These are phyloP conservation scores for Helianthus tuberosus DNA, from an alignment of 129 eudicot genomes.

Conservation along the genomic window DNA sequence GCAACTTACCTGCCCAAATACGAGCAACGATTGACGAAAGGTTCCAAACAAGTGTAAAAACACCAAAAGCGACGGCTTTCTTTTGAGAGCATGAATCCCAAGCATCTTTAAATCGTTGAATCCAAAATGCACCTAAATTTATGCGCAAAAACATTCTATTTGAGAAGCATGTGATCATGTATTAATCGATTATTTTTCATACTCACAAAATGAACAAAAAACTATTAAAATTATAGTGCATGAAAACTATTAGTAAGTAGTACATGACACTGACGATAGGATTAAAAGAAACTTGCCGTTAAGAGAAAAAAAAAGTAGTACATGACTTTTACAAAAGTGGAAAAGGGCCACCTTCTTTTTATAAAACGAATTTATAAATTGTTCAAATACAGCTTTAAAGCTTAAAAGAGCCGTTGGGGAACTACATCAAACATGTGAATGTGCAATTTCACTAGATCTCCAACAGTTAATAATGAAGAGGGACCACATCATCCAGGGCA, in stretches of 20 bases:
- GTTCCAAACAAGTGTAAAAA: slow-evolving; percentile 77
- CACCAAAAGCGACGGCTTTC: slow-evolving; percentile 69
- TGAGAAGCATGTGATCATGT: background rate
- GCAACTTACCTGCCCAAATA: slow-evolving; percentile 75
- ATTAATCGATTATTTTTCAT: background rate
- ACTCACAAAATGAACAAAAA: background rate
- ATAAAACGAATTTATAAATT: background rate
- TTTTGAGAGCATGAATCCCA: slow-evolving; percentile 88
- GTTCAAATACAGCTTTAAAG: slow-evolving; percentile 10
- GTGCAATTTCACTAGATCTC: slow-evolving; percentile 31
- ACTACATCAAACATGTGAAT: slow-evolving; percentile 21
- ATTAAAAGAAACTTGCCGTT: too few relatives aligned
- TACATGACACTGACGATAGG: too few relatives aligned
- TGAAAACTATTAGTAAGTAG: background rate
- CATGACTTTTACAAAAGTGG: slow-evolving; percentile 17
- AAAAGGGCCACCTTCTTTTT: background rate
- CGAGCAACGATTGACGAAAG: slow-evolving; percentile 69
- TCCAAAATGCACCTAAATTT: slow-evolving; percentile 70
- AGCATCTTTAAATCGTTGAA: slow-evolving; percentile 68
- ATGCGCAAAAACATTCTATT: background rate
- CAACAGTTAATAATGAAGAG: slow-evolving; percentile 12
- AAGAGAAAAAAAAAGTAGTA: background rate
- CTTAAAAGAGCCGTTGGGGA: slow-evolving; percentile 40
- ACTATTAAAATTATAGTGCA: background rate
- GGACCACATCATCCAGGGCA: slow-evolving; percentile 24